Evolutionary conservation across 139 green algal species (phyloP).

Genomic region (Asterochloris erici): DNA sequence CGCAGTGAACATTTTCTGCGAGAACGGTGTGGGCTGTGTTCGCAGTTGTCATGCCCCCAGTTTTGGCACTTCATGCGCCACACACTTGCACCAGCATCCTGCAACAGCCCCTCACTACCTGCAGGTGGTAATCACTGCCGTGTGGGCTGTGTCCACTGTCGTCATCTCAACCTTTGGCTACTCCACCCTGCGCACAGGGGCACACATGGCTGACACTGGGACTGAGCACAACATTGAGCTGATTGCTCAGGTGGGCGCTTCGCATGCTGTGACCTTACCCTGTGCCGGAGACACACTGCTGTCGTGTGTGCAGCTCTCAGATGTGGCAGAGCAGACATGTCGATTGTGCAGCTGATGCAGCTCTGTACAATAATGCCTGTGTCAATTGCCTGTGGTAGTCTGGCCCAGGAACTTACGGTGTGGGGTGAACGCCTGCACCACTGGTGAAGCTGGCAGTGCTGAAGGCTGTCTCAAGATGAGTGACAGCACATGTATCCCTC

Average conservation of each 20-base stretch:
- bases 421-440: no score
- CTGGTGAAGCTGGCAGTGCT: background rate
- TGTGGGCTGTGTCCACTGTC: slow-evolving; percentile 1
- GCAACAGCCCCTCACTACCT: background rate
- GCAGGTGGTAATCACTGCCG: slow-evolving; percentile 4
- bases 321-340: no score
- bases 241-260: background rate
- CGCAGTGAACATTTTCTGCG: no score
- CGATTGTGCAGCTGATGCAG: no score
- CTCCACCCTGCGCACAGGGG: slow-evolving; percentile 12
- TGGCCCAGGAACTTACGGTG: no score
- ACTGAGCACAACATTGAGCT: slow-evolving; percentile 19
- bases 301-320: no score
- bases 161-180: slow-evolving; percentile 11
- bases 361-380: background rate
- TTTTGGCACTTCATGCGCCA: no score
- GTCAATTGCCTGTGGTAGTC: background rate
- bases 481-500: background rate
- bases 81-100: no score
- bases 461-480: background rate
- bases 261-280: background rate
- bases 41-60: no score
- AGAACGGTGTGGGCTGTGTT: no score
- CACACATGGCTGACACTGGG: slow-evolving; percentile 16
- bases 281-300: no score